Percentiles rank a stretch among this genome's conserved stretches.
These are phyloP conservation scores for Pseudocercospora fuligena DNA, from an alignment of 2,329 filamentous ascomycete genomes.

Conservation along the genomic window DNA sequence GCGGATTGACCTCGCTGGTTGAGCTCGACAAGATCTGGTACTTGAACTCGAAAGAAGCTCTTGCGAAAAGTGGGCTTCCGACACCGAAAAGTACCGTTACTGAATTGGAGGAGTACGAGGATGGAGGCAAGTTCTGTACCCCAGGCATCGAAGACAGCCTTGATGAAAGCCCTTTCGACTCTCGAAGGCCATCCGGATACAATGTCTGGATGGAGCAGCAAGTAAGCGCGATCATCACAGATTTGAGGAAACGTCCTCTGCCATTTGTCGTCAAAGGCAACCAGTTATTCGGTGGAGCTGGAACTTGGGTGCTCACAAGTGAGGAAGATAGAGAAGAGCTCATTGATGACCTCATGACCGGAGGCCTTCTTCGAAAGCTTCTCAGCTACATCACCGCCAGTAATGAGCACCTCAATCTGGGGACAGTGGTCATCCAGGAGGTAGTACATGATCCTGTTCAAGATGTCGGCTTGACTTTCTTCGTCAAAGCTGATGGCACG, in stretches of 20 bases:
- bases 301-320: slow-evolving; percentile 10
- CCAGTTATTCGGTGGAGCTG: slow-evolving; percentile 12
- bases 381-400: slow-evolving; percentile 7
- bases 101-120: slow-evolving; percentile 16
- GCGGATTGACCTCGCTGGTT: background rate
- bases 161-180: background rate
- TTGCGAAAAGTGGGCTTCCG: slow-evolving; percentile 11
- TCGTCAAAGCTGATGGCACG: slow-evolving; percentile 7
- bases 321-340: slow-evolving; percentile 9
- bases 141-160: slow-evolving; percentile 7
- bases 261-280: slow-evolving; percentile 19
- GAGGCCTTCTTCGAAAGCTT: slow-evolving; percentile 6
- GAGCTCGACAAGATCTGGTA: slow-evolving; percentile 12
- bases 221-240: background rate
- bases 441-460: slow-evolving; percentile 13
- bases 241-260: background rate
- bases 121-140: slow-evolving; percentile 9
- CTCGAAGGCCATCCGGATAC: slow-evolving; percentile 2
- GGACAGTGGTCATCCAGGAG: slow-evolving; percentile 10
- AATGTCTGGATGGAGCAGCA: slow-evolving; percentile 13
- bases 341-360: background rate
- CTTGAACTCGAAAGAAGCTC: slow-evolving; percentile 18
- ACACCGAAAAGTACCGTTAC: slow-evolving; percentile 4
- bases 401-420: slow-evolving; percentile 19
- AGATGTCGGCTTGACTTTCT: slow-evolving; percentile 14